Conservation (phyloP, 768 basidiomycete species). For the Lepiota venenata region DNA sequence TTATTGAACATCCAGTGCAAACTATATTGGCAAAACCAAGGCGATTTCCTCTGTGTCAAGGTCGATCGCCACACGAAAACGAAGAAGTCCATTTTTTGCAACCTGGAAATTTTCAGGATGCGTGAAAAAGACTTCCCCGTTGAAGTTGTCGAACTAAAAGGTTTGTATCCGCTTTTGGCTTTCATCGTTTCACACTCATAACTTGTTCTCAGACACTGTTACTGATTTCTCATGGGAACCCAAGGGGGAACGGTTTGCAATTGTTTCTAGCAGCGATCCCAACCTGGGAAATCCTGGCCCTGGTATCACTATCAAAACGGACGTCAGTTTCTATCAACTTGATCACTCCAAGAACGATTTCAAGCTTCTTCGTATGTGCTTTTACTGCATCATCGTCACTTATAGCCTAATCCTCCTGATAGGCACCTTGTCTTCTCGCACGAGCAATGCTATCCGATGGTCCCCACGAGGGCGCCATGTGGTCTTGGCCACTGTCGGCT, state of each 20-base stretch:
- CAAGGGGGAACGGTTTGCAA: constrained; percentile 93
- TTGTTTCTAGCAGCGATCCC: constrained; percentile 91
- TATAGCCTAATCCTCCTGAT: constrained; percentile 10
- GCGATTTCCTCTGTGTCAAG: constrained; percentile 97
- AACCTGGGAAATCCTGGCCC: constrained; percentile 88
- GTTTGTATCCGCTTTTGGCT: constrained; percentile 32
- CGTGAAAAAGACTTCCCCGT: constrained; percentile 98
- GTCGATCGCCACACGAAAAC: constrained; percentile 99
- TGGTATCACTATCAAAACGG: constrained; percentile 94
- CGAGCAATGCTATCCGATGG: constrained; percentile 95
- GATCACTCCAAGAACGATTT: constrained; percentile 94
- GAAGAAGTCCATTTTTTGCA: constrained; percentile 97
- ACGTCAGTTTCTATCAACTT: constrained; percentile 93
- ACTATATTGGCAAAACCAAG: constrained; percentile 97
- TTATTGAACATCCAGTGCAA: constrained; percentile 65
- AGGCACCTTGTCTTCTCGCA: constrained; percentile 79
- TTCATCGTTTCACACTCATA: constrained; percentile 12
- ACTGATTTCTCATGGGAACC: constrained; percentile 99
- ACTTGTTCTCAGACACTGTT: constrained; percentile 66
- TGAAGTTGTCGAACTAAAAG: constrained; percentile 96
- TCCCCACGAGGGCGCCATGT: constrained; percentile 95
- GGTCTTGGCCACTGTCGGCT: constrained; percentile 93
- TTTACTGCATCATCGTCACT: constrained; percentile 8
- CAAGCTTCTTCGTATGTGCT: constrained; percentile 70
- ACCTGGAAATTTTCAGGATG: constrained; percentile 95